These are phyloP conservation scores for Albifimbria verrucaria DNA, from an alignment of 2,329 filamentous ascomycete species.

Conservation along the genomic window DNA sequence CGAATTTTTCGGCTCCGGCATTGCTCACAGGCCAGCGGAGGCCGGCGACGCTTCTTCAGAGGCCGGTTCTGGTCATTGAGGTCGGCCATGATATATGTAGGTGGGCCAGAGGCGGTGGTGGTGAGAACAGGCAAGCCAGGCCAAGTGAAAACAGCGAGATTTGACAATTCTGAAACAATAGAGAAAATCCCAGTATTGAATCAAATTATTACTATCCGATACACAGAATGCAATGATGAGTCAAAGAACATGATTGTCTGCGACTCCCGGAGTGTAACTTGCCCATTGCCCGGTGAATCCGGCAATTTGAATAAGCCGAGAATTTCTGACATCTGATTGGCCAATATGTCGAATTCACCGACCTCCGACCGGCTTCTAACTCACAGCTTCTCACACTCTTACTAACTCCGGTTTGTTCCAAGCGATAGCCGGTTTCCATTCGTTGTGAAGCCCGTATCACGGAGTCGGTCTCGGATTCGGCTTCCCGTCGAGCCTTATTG, in stretches of 20 bases:
- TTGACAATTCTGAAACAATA: background rate
- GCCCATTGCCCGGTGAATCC: background rate
- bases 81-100: slow-evolving; percentile 1
- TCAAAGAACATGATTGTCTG: background rate
- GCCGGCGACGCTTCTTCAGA: slow-evolving; percentile 34
- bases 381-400: too few relatives aligned
- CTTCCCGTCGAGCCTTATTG: too few relatives aligned
- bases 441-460: too few relatives aligned
- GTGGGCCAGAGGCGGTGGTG: background rate
- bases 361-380: background rate
- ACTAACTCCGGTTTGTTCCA: too few relatives aligned
- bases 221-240: background rate
- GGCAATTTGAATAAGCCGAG: background rate
- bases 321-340: background rate
- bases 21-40: slow-evolving; percentile 49
- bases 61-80: slow-evolving; percentile 11
- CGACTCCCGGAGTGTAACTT: background rate
- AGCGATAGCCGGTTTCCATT: too few relatives aligned
- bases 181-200: background rate
- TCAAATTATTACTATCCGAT: background rate
- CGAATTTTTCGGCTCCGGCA: slow-evolving; percentile 60
- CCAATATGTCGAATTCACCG: background rate
- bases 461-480: too few relatives aligned
- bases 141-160: background rate
- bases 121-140: background rate